Percentiles rank a stretch among this genome's conserved stretches.
Conservation (phyloP, 202 grass and related monocot species). For the Digitaria exilis region DNA sequence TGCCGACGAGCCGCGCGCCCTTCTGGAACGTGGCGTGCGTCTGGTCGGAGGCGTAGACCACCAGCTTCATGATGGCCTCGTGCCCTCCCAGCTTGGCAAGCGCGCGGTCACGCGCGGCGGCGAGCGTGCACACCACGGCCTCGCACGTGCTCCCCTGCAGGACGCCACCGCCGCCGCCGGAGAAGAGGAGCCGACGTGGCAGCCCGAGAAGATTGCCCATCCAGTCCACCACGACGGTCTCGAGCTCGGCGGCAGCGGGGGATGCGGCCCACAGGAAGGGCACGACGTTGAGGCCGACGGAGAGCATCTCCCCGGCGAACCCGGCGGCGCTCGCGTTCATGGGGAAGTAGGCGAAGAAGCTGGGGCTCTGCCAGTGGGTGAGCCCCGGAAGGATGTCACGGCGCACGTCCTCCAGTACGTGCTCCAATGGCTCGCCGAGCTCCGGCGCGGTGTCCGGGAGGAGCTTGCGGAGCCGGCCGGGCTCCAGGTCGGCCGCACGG, state of each 20-base stretch:
- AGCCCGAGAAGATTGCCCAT: slow-evolving; percentile 49
- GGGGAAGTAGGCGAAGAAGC: slow-evolving; percentile 55
- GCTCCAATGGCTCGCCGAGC: slow-evolving; percentile 22
- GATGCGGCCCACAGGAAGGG: slow-evolving; percentile 48
- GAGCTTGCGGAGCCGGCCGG: slow-evolving; percentile 39
- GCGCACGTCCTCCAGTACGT: slow-evolving; percentile 39
- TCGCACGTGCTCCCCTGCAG: slow-evolving; percentile 60
- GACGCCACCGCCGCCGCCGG: slow-evolving; percentile 52
- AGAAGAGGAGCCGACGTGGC: slow-evolving; percentile 46
- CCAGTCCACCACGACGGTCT: slow-evolving; percentile 55
- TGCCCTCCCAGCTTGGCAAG: slow-evolving; percentile 29
- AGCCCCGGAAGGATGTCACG: slow-evolving; percentile 42
- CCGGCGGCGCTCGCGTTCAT: slow-evolving; percentile 45
- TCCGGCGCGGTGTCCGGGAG: slow-evolving; percentile 45
- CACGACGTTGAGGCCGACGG: slow-evolving; percentile 45
- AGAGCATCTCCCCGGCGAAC: slow-evolving; percentile 53
- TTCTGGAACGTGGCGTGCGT: slow-evolving; percentile 60
- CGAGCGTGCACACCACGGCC: slow-evolving; percentile 59
- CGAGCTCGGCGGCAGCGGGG: slow-evolving; percentile 47
- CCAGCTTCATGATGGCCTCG: slow-evolving; percentile 33
- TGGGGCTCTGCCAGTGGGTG: slow-evolving; percentile 64
- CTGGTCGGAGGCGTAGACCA: slow-evolving; percentile 69
- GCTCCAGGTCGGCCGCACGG: slow-evolving; percentile 29
- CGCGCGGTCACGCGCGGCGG: slow-evolving; percentile 41
- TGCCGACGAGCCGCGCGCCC: slow-evolving; percentile 49